Conservation (phyloP, 257 asterid genomes). For the Striga asiatica region DNA sequence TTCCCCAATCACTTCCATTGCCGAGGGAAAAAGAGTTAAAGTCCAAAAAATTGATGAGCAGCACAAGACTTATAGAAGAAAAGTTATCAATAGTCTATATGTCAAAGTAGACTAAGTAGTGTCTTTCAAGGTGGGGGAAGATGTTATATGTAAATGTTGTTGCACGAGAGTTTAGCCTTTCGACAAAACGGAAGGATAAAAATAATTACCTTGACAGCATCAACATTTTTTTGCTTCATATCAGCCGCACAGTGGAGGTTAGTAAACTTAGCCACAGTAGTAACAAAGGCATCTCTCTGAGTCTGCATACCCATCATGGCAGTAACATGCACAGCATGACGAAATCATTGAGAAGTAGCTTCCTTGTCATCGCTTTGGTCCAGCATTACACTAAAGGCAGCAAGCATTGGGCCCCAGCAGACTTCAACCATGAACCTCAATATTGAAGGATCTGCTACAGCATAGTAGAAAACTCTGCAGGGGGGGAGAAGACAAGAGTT, state of each 20-base stretch:
- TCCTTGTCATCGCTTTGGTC: slow-evolving; percentile 96
- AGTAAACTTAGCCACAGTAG: slow-evolving; percentile 95
- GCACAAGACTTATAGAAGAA: slow-evolving; percentile 7
- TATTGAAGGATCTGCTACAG: slow-evolving; percentile 82
- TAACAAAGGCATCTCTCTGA: slow-evolving; percentile 95
- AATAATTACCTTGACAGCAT: slow-evolving; percentile 80
- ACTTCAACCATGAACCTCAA: slow-evolving; percentile 96
- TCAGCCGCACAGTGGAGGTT: slow-evolving; percentile 98
- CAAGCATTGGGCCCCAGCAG: slow-evolving; percentile 99
- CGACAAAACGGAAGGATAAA: slow-evolving; percentile 12
- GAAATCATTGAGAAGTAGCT: slow-evolving; percentile 81
- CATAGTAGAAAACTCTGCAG: slow-evolving; percentile 68
- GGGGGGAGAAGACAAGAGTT: slow-evolving; percentile 10
- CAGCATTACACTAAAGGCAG: slow-evolving; percentile 94
- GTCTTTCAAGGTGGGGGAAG: neutral
- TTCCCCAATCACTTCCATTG: neutral
- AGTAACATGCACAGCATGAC: slow-evolving; percentile 92
- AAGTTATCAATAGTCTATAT: slow-evolving; percentile 7
- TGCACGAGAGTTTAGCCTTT: slow-evolving; percentile 8
- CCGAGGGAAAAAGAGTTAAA: slow-evolving; percentile 12
- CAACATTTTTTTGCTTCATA: slow-evolving; percentile 97
- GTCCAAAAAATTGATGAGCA: no score
- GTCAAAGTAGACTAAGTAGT: no score
- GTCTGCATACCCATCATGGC: slow-evolving; percentile 95
- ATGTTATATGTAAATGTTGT: neutral